Evolutionary conservation across 768 basidiomycete species (phyloP).

Genomic region (Tricholoma terreum): DNA sequence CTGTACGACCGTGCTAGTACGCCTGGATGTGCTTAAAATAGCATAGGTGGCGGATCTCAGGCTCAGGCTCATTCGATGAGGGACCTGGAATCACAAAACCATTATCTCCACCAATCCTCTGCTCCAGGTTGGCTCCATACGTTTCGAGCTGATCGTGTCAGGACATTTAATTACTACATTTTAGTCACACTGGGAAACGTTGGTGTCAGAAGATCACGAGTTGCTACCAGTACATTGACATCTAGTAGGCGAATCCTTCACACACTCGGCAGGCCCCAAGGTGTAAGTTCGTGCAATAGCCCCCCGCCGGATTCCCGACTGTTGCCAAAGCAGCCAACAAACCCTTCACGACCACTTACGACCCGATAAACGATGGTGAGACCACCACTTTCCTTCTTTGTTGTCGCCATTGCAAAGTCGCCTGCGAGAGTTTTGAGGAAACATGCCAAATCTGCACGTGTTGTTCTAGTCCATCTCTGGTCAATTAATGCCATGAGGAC

Average conservation of each 20-base stretch:
- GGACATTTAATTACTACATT: not conserved
- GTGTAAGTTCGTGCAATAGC: not conserved
- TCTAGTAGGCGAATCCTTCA: not conserved
- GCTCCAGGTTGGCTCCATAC: too few relatives aligned
- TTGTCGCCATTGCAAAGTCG: not conserved
- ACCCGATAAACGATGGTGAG: constrained; percentile 18
- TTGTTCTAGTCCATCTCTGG: constrained; percentile 7
- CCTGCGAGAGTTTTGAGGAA: not conserved
- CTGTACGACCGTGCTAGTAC: too few relatives aligned
- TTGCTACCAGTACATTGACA: not conserved
- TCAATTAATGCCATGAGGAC: constrained; percentile 13
- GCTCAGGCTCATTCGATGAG: too few relatives aligned
- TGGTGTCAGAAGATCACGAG: not conserved
- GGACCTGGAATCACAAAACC: too few relatives aligned
- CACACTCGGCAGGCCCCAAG: not conserved
- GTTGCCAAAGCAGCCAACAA: not conserved
- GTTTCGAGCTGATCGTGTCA: not conserved
- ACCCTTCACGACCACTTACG: constrained; percentile 6
- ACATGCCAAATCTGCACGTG: constrained; percentile 14
- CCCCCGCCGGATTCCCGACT: not conserved
- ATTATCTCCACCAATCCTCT: too few relatives aligned
- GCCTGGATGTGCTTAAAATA: too few relatives aligned
- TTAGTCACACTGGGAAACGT: not conserved
- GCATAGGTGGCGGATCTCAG: too few relatives aligned
- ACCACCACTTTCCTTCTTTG: constrained; percentile 2